Base-by-base conservation (phyloP, 1,284 basidiomycete species). In the Heliocybe sulcata region DNA sequence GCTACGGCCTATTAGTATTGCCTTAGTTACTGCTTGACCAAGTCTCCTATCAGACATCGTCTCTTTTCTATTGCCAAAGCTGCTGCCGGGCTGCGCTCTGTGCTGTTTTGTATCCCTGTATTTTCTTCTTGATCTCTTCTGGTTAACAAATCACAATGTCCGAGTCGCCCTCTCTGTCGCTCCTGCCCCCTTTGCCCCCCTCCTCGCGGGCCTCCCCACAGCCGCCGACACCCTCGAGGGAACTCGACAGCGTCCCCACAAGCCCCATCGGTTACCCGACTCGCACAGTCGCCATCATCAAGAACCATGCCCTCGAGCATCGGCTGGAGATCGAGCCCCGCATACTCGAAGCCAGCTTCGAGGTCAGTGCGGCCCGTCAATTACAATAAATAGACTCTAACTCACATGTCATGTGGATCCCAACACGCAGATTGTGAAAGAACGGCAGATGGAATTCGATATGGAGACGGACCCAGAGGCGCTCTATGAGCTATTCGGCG, bases 371-470 rank as follows among this genome's bases (percentile, higher is more conserved):
- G n/a, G 29, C 56, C 77, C 61, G 12, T 19, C 12, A 14, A 31
- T 33, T 35, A 20, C 51, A 35, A 31, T 31, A 3, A 22, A 31
- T 52, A 19, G 14, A 22, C n/a, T 52, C 27, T 8, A 19, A 53
- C 16, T 2, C 54, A 35, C 42, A 2, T 57, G 56, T 42, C 27
- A 54, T n/a, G 9, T 48, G 52, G 42, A 45, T 45, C 6, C 42
- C 23, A 20, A 20, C 14, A 14, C 19, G 11, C 62, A 89, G 87
- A 89, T 90, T 63, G 82, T 88, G 54, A 90, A 90, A 67, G 87
- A 90, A 68, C 72, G 87, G 22, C 88, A 88, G 65, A 89, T 90
- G 85, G 87, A 89, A 60, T 90, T 90, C 61, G 87, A 89, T 63
- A 77, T 80, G 19, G 88, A 90, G 63, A 81, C 83, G 9, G 87